Percentiles rank a stretch among this genome's conserved stretches.
These are phyloP conservation scores for Colletotrichum theobromicola DNA, from an alignment of 2,329 filamentous ascomycete species.

Conservation along the genomic window DNA sequence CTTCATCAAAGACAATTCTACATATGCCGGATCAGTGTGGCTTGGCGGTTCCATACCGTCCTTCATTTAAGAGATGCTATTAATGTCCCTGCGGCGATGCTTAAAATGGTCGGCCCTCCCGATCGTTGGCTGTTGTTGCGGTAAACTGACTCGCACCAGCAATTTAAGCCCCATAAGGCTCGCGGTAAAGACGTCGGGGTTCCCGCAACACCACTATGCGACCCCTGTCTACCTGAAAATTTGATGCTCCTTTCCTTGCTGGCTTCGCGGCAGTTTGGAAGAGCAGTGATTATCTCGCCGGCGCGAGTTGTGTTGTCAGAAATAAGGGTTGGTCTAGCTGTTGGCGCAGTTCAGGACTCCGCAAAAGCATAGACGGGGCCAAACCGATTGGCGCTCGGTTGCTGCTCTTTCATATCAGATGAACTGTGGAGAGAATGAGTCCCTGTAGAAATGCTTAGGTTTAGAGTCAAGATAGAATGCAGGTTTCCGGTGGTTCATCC, in stretches of 20 bases:
- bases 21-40: not conserved
- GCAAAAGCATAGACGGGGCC: not conserved
- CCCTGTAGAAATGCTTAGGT: not conserved
- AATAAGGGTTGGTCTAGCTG: not conserved
- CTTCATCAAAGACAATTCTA: not conserved
- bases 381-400: not conserved
- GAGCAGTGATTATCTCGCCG: not conserved
- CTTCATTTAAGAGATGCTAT: conserved; percentile 1
- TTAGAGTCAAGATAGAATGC: not conserved
- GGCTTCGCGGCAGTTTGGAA: not conserved
- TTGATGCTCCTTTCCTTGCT: not conserved
- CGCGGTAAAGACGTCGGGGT: not conserved
- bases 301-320: not conserved
- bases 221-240: not conserved
- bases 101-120: not conserved
- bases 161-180: not conserved
- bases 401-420: not conserved
- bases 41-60: not conserved
- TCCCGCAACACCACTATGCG: not conserved
- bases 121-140: not conserved
- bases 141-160: not conserved
- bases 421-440: not conserved
- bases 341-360: not conserved
- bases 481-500: not conserved
- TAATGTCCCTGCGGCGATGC: not conserved